A percentile compares a stretch with the other conserved stretches of the same genome.
Evolutionary conservation across 2,329 filamentous ascomycete genomes (phyloP).

Genomic region (Fusarium nurragi): DNA sequence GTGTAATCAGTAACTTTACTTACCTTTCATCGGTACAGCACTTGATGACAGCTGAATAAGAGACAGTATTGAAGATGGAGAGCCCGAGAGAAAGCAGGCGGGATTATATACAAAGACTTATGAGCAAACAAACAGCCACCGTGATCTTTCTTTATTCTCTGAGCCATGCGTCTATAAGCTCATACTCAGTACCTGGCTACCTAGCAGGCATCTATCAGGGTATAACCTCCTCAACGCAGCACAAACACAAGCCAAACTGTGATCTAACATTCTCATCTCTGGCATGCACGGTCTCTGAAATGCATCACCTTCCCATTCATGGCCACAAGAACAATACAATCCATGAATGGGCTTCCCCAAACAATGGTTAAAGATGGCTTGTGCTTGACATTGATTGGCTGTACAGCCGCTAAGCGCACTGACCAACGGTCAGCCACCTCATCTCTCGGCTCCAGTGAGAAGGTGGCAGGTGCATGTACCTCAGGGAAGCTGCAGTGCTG

Average conservation of each 20-base stretch:
- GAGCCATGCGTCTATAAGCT: background rate
- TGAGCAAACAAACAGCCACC: slow-evolving; percentile 1
- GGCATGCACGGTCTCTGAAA: slow-evolving; percentile 18
- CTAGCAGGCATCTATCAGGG: background rate
- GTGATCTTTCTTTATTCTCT: background rate
- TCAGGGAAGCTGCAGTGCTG: slow-evolving; percentile 16
- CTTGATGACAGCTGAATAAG: background rate
- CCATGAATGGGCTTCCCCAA: background rate
- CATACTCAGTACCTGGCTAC: background rate
- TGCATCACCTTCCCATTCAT: slow-evolving; percentile 17
- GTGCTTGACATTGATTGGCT: slow-evolving; percentile 35
- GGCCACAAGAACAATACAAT: slow-evolving; percentile 6
- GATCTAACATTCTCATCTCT: slow-evolving; percentile 3
- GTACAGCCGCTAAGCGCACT: slow-evolving; percentile 33
- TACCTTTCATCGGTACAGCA: background rate
- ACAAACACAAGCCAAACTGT: slow-evolving; percentile 9
- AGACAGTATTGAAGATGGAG: background rate
- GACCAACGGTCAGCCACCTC: slow-evolving; percentile 24
- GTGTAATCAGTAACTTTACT: slow-evolving; percentile 21
- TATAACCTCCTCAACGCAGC: background rate
- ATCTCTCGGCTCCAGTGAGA: background rate
- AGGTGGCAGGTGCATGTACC: slow-evolving; percentile 8
- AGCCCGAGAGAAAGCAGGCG: background rate
- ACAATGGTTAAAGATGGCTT: slow-evolving; percentile 18
- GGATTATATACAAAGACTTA: background rate